Base-by-base conservation (phyloP, 441 rosid genomes). In the Aquilaria agallochum region DNA sequence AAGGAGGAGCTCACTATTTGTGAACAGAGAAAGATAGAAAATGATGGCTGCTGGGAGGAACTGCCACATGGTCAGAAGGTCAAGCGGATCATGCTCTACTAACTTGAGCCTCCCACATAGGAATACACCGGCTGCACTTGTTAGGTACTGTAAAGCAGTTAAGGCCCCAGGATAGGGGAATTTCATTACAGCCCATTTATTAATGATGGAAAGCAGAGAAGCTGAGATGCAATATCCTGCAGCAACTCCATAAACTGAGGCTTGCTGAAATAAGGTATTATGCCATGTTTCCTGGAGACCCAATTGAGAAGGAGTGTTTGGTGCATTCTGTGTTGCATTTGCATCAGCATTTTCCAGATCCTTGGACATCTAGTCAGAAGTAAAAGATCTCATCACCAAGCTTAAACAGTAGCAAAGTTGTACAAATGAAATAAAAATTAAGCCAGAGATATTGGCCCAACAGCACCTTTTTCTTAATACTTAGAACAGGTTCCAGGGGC, bases 161-260 rank as follows among this genome's bases (percentile, higher is more conserved):
- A 94, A 79, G 4, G 97, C 96, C 32, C 99, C 97, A 0, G 99
- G 99, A 58, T 91, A 91, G 44, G 99, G 99, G 70, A 94, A 94
- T 64, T 86, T 87, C 96, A 86, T 94, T 67, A 94, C 69, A 12
- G 99, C 97, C 97, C 96, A 94, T 76, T 94, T 94, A 80, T 94
- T 91, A 78, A 89, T 90, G 77, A 94, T 89, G 10, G 97, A 94
- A 58, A 91, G 95, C 65, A 94, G 78, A 45, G 96, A 87, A 10
- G 99, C 97, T n/a, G 99, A 91, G 67, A 91, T 66, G 72, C 99
- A 91, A 66, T 94, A 94, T 3, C 96, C 97, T 2, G 87, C 87
- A 55, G 97, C 99, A 44, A 94, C 60, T 27, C 99, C 99, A 68
- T 89, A 89, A 48, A 91, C 65, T 0, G 97, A 87, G 47, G 82